phyloP scores from a whole-genome alignment of 2,329 filamentous ascomycete genomes.

The Ilyonectria destructans region DNA sequence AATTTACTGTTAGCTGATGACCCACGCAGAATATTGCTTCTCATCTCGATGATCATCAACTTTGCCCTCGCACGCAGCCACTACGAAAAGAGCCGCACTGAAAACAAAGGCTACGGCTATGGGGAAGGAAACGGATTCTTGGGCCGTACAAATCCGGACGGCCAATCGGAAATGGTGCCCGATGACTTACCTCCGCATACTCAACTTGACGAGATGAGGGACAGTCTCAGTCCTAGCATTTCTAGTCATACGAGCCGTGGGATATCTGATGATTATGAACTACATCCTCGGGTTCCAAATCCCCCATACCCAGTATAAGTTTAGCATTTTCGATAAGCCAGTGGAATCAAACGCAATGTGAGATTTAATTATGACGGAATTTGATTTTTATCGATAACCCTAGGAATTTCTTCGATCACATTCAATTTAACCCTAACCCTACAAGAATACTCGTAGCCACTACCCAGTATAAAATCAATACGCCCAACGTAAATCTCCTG shows the following conservation, averaged over 20 bases:
- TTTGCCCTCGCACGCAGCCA: background rate
- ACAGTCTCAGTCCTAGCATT: background rate
- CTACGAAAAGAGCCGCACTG: background rate
- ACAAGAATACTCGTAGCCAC: too few relatives aligned
- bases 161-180: background rate
- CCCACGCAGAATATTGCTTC: background rate
- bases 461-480: too few relatives aligned
- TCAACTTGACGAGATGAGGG: background rate
- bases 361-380: too few relatives aligned
- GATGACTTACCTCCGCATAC: background rate
- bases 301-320: background rate
- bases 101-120: conserved; percentile 6
- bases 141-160: background rate
- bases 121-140: background rate
- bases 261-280: background rate
- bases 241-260: background rate
- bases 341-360: too few relatives aligned
- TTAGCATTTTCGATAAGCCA: background rate
- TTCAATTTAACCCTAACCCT: too few relatives aligned
- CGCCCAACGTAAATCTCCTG: too few relatives aligned
- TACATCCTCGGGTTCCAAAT: background rate
- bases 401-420: too few relatives aligned
- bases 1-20: background rate
- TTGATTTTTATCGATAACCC: too few relatives aligned
- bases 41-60: background rate